Conservation (phyloP, 768 basidiomycete species). For the Lentinus tigrinus region DNA sequence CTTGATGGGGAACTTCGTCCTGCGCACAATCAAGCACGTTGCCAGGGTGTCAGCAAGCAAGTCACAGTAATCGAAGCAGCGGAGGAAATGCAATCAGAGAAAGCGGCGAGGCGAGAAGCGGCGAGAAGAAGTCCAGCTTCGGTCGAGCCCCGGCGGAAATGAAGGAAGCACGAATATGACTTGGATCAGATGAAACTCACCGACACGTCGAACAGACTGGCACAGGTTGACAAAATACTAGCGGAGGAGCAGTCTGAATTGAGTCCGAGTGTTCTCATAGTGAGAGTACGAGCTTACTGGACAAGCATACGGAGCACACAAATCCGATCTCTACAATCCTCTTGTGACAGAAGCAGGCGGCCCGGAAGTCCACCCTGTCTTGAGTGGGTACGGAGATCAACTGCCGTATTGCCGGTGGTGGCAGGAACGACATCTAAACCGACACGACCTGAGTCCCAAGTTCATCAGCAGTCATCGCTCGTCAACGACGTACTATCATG, state of each 20-base stretch:
- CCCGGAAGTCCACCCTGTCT: slow-evolving; percentile 94
- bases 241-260: background rate
- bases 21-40: slow-evolving; percentile 29
- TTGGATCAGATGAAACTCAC: slow-evolving; percentile 42
- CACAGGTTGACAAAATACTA: slow-evolving; percentile 92
- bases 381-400: slow-evolving; percentile 85
- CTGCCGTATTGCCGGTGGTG: slow-evolving; percentile 68
- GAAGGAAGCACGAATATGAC: background rate
- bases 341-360: slow-evolving; percentile 99
- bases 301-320: slow-evolving; percentile 97
- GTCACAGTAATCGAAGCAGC: no score
- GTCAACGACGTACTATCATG: slow-evolving; percentile 66
- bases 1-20: slow-evolving; percentile 94
- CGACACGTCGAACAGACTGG: slow-evolving; percentile 94
- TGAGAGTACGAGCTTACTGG: slow-evolving; percentile 58
- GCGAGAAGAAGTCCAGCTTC: background rate
- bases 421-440: slow-evolving; percentile 83
- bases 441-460: no score
- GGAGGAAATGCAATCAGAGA: background rate
- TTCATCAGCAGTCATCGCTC: no score
- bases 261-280: background rate
- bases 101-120: slow-evolving; percentile 7
- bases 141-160: background rate
- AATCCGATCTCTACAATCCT: slow-evolving; percentile 95
- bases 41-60: slow-evolving; percentile 3